Evolutionary conservation across 2,329 filamentous ascomycete genomes (phyloP), one percentile per base, ranked within the genome.

Genomic region (Calonectria naviculata): DNA sequence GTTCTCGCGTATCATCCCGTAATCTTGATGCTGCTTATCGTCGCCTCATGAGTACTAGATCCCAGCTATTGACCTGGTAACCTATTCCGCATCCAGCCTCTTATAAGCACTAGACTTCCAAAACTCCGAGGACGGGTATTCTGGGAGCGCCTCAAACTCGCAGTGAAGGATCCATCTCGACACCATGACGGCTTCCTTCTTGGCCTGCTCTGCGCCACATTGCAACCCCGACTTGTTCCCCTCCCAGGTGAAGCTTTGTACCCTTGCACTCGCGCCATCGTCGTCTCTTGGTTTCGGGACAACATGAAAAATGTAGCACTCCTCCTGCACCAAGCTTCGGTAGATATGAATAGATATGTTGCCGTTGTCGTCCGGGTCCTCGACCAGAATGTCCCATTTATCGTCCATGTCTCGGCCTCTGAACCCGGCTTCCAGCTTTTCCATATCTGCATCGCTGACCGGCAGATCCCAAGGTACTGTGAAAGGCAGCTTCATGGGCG

Each of bases 161-260:
- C 63, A 66, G 21, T 34, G 13, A 17, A 66, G 49, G 24, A 26
- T 19, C 5, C 38, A 17, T 56, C 63, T 66, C 24, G 12, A 66
- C 63, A 66, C 17, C 12, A 66, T 58, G 36, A 66, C 63, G 47
- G 63, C 63, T 66, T 66, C 63, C 63, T 66, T 66, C 36, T 66
- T 66, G 36, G 63, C 63, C 63, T 66, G 63, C 63, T 66, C 63
- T 44, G 49, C 63, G 26, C 58, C 49, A 26, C 63, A 58, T 66
- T 58, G 63, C 38, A 66, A 58, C 38, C 63, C 63, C 49, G 47
- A 31, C 38, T 58, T 66, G 36, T 66, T 66, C 49, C 63, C 63
- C 41, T 66, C 63, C 63, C 63, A 66, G 24, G 63, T 66, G 38
- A 66, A 58, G 49, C 47, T 10, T 31, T 58, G 49, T 24, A 66